A percentile compares a stretch with the other conserved stretches of the same genome.
These are phyloP conservation scores for Phlebiopsis gigantea DNA, from an alignment of 768 basidiomycete genomes.

Conservation along the genomic window DNA sequence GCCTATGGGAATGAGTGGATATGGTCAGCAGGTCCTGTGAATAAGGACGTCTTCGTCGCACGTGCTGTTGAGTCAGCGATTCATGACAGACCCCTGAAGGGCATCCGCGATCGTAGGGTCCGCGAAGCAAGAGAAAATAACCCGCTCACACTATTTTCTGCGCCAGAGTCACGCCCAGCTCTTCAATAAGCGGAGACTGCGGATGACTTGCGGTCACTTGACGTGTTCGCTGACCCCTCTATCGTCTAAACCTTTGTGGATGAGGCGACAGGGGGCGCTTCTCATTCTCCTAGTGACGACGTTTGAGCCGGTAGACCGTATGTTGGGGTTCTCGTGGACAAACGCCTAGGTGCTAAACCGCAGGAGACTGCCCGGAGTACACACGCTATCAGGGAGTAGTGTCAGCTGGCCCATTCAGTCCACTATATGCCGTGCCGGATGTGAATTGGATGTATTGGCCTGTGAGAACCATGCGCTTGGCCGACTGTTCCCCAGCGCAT, in stretches of 20 bases:
- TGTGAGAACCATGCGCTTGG: background rate
- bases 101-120: conserved; percentile 12
- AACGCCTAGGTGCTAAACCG: background rate
- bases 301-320: background rate
- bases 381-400: conserved; percentile 3
- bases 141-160: background rate
- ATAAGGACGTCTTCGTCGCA: conserved; percentile 4
- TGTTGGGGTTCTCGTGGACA: conserved; percentile 1
- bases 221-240: background rate
- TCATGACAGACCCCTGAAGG: conserved; percentile 4
- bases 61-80: conserved; percentile 13
- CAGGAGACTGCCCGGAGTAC: background rate
- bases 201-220: background rate
- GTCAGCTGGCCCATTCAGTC: conserved; percentile 8
- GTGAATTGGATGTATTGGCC: background rate
- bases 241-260: background rate
- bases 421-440: background rate
- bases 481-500: background rate
- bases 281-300: background rate
- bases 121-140: conserved; percentile 8
- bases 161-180: background rate
- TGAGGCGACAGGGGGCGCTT: background rate
- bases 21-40: conserved; percentile 16
- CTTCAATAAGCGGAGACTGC: background rate
- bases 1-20: conserved; percentile 12